phyloP scores from a whole-genome alignment of 352 stramenopile species.

The Pythium grandisporangium region DNA sequence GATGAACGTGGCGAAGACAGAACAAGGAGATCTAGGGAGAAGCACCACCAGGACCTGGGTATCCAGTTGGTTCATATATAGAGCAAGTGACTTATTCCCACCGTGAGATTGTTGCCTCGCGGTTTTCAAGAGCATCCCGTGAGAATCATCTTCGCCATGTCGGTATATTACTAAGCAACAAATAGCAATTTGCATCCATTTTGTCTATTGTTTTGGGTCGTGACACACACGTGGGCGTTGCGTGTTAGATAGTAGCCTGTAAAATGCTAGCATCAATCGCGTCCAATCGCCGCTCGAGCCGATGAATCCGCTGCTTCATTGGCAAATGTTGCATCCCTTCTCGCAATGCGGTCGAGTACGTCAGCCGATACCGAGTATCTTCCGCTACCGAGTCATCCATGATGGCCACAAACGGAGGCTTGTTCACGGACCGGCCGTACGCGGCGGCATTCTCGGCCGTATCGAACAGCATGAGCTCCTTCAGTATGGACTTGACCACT shows the following conservation, averaged over 20 bases:
- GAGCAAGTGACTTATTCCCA: too few relatives aligned
- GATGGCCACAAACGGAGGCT: conserved; percentile 29
- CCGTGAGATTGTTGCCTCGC: too few relatives aligned
- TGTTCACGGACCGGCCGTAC: conserved; percentile 29
- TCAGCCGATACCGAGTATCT: conserved; percentile 20
- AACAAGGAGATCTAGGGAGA: too few relatives aligned
- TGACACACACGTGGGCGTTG: too few relatives aligned
- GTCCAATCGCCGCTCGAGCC: conserved; percentile 24
- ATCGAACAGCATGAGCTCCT: conserved; percentile 70
- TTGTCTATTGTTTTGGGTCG: not conserved
- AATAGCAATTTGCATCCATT: not conserved
- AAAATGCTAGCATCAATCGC: conserved; percentile 30
- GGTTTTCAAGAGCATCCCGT: too few relatives aligned
- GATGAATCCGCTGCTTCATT: conserved; percentile 25
- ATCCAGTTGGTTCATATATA: too few relatives aligned
- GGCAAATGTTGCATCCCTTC: conserved; percentile 30
- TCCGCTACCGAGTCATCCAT: conserved; percentile 17
- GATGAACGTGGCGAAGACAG: too few relatives aligned
- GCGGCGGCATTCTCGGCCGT: conserved; percentile 30
- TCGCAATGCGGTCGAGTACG: conserved; percentile 48
- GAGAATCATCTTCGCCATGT: too few relatives aligned
- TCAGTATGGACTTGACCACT: conserved; percentile 64
- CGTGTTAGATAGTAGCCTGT: too few relatives aligned
- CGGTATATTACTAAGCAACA: conserved; percentile 11
- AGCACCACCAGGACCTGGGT: too few relatives aligned